These are phyloP conservation scores for Mycosphaerella sp. DNA, from an alignment of 2,329 filamentous ascomycete species.

Conservation along the genomic window DNA sequence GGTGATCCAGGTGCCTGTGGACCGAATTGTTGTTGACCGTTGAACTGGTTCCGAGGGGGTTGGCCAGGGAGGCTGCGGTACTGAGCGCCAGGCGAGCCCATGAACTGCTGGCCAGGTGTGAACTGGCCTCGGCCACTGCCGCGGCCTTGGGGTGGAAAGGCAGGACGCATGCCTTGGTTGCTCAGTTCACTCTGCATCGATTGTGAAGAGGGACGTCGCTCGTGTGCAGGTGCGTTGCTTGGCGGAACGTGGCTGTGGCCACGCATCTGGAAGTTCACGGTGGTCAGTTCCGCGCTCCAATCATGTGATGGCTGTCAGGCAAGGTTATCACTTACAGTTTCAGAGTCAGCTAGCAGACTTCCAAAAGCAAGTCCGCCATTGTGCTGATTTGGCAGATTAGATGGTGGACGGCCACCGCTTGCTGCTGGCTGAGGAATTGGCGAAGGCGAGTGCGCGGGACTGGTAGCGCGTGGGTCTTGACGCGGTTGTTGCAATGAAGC, in stretches of 20 bases:
- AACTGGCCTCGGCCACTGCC: slow-evolving; percentile 50
- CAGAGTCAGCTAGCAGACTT: slow-evolving; percentile 67
- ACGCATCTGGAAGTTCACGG: slow-evolving; percentile 24
- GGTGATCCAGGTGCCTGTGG: slow-evolving; percentile 36
- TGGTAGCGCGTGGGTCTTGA: slow-evolving; percentile 66
- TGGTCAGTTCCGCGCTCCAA: slow-evolving; percentile 9
- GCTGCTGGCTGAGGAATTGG: slow-evolving; percentile 86
- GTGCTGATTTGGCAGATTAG: slow-evolving; percentile 62
- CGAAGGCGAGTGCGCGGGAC: slow-evolving; percentile 81
- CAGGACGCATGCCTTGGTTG: slow-evolving; percentile 47
- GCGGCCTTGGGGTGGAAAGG: slow-evolving; percentile 40
- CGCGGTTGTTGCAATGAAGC: slow-evolving; percentile 48
- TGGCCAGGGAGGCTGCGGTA: slow-evolving; percentile 49
- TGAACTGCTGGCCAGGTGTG: slow-evolving; percentile 43
- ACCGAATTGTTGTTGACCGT: slow-evolving; percentile 34
- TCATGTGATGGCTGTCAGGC: slow-evolving; percentile 9
- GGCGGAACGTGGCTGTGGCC: slow-evolving; percentile 17
- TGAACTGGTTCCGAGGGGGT: slow-evolving; percentile 36
- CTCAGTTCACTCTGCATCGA: slow-evolving; percentile 70
- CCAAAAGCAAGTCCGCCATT: slow-evolving; percentile 74
- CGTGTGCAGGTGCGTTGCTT: slow-evolving; percentile 59
- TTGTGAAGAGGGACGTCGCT: slow-evolving; percentile 80
- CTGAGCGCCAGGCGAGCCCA: slow-evolving; percentile 49
- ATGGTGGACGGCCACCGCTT: slow-evolving; percentile 72
- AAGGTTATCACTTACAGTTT: slow-evolving; percentile 52